Percentiles rank a stretch among this genome's conserved stretches.
These are phyloP conservation scores for Penicillium arizonense DNA, from an alignment of 495 filamentous ascomycete species.

Conservation along the genomic window DNA sequence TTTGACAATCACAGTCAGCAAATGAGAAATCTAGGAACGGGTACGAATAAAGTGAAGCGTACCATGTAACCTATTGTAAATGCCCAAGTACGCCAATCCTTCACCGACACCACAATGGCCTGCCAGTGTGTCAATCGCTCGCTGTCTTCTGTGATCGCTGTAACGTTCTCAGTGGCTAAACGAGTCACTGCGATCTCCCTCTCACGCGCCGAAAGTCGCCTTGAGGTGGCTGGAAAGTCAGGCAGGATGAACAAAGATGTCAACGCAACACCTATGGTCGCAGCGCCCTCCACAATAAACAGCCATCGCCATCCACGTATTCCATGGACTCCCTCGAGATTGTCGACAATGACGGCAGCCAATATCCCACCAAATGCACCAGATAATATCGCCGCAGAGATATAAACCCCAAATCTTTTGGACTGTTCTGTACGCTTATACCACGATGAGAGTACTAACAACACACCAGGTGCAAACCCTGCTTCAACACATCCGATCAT, in stretches of 20 bases:
- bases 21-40: neutral
- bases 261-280: slow-evolving; percentile 38
- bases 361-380: slow-evolving; percentile 53
- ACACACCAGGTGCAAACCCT: slow-evolving; percentile 43
- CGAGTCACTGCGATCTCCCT: slow-evolving; percentile 23
- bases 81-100: slow-evolving; percentile 25
- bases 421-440: slow-evolving; percentile 51
- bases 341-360: slow-evolving; percentile 37
- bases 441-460: slow-evolving; percentile 50
- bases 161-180: slow-evolving; percentile 16
- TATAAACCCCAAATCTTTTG: slow-evolving; percentile 49
- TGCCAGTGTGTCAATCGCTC: slow-evolving; percentile 8
- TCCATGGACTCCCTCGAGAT: slow-evolving; percentile 39
- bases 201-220: slow-evolving; percentile 21
- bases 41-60: neutral
- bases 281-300: slow-evolving; percentile 67
- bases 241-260: slow-evolving; percentile 29
- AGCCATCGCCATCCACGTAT: slow-evolving; percentile 69
- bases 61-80: slow-evolving; percentile 35
- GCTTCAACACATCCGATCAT: slow-evolving; percentile 41
- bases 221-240: slow-evolving; percentile 30
- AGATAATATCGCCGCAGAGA: slow-evolving; percentile 46
- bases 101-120: slow-evolving; percentile 13
- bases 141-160: slow-evolving; percentile 16
- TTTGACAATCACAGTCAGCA: neutral